Evolutionary conservation across 768 basidiomycete species (phyloP), one percentile per base, ranked within the genome.

Genomic region (Imleria badia): DNA sequence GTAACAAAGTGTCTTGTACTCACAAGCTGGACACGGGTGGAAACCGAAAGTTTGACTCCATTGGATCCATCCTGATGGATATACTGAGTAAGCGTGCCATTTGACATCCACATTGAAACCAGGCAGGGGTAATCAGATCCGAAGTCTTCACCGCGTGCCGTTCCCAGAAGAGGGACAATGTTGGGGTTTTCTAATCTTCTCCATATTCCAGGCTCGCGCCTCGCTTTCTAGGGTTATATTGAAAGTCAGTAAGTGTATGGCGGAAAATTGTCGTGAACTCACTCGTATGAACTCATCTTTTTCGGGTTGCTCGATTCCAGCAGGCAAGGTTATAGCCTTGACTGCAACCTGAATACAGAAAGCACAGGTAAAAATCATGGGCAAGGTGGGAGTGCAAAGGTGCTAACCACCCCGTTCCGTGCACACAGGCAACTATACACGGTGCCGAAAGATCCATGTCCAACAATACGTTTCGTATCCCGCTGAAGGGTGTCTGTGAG

Each of bases 111-210:
- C 26, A 4, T 3, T 6, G 26, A 3, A 6, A 26, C 26, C 26
- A 26, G 3, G 26, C 26, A 26, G 6, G 26, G 26, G 26, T 26
- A 3, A 17, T 45, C 23, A 19, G 56, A 57, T 29, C 30, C 56
- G 12, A 58, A 58, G 2, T 15, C 34, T 5, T 4, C 26, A 4
- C 49, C 58, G 1, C 0, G 0, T 29, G 55, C 50, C 5, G 14
- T 48, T 2, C 58, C 58, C 12, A 57, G 39, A 14, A 59, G 42
- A 0, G 49, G 48, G 11, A 59, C 55, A 7, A 59, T 57, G 49
- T 58, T 58, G 3, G 35, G 58, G 7, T 57, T 34, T 5, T 49
- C n/a, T 5, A 58, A 8, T 41, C 40, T 44, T 30, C 20, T 57
- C 57, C 57, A 58, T 36, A 58, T 11, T 36, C 34, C 48, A 14